Evolutionary conservation across 2,329 filamentous ascomycete species (phyloP).

Genomic region (Talaromyces sp.): DNA sequence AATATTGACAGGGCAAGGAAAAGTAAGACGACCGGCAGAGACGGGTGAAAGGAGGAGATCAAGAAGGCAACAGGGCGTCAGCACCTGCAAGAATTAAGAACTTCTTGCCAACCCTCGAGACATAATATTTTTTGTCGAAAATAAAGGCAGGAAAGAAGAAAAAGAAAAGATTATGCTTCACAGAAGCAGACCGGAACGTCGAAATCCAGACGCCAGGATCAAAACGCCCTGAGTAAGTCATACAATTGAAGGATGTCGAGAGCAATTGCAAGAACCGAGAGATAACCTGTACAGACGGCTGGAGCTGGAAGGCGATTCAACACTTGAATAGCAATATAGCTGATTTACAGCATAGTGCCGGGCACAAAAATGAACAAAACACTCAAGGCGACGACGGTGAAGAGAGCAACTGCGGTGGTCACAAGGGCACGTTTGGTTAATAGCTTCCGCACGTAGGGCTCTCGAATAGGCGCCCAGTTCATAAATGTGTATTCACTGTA

Average conservation of each 20-base stretch:
- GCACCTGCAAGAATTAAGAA: background rate
- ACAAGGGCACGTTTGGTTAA: constrained; percentile 81
- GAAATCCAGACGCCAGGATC: constrained; percentile 13
- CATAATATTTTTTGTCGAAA: background rate
- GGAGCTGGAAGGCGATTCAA: background rate
- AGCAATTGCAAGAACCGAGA: background rate
- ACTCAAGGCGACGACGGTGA: constrained; percentile 80
- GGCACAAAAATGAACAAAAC: constrained; percentile 94
- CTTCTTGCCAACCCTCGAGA: background rate
- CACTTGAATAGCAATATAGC: background rate
- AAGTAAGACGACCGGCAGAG: constrained; percentile 9
- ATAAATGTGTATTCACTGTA: constrained; percentile 97
- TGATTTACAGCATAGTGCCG: constrained; percentile 59
- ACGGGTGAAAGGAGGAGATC: constrained; percentile 3
- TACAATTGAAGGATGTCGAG: constrained; percentile 1
- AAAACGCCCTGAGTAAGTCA: constrained; percentile 5
- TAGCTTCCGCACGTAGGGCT: constrained; percentile 86
- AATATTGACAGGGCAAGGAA: constrained; percentile 30
- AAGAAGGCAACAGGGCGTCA: constrained; percentile 1
- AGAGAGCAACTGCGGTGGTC: constrained; percentile 72
- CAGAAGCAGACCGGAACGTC: constrained; percentile 21
- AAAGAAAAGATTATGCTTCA: constrained; percentile 16
- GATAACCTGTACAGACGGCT: background rate
- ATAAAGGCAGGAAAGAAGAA: no score
- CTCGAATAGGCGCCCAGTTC: constrained; percentile 82